Conservation (phyloP, 495 filamentous ascomycete species). For the Penicillium paradoxum region DNA sequence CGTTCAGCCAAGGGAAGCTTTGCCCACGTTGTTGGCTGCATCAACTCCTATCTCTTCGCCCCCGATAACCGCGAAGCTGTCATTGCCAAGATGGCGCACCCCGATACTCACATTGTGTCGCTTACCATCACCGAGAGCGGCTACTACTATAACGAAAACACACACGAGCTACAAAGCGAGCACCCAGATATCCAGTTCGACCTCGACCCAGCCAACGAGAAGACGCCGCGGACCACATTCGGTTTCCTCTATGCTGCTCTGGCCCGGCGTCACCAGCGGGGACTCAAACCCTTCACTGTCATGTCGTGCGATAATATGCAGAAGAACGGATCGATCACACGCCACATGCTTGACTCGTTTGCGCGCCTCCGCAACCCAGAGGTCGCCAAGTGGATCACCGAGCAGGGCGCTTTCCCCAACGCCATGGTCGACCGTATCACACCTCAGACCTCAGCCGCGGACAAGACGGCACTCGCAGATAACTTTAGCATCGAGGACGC, state of each 20-base stretch:
- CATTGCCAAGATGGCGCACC: conserved; percentile 47
- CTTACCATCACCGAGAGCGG: conserved; percentile 50
- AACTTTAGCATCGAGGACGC: conserved; percentile 39
- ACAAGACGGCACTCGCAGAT: conserved; percentile 34
- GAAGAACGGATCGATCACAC: conserved; percentile 47
- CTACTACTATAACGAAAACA: conserved; percentile 51
- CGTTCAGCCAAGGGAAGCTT: conserved; percentile 42
- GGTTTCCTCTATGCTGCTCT: conserved; percentile 47
- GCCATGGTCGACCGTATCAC: conserved; percentile 50
- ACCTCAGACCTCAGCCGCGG: conserved; percentile 37
- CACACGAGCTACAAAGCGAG: conserved; percentile 42
- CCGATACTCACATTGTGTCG: conserved; percentile 47
- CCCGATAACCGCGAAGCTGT: conserved; percentile 44
- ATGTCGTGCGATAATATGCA: conserved; percentile 51
- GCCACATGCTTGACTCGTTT: conserved; percentile 46
- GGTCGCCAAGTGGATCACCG: conserved; percentile 41
- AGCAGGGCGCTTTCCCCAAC: conserved; percentile 43
- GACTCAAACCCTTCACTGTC: conserved; percentile 45
- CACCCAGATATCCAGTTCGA: conserved; percentile 46
- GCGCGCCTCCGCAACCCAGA: conserved; percentile 37
- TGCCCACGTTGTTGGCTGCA: conserved; percentile 43
- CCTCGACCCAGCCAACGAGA: conserved; percentile 37
- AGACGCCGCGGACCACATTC: conserved; percentile 39
- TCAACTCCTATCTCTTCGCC: conserved; percentile 47
- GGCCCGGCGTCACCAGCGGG: conserved; percentile 33